A percentile compares a stretch with the other conserved stretches of the same genome.
These are phyloP conservation scores for Pseudogymnoascus sp. DNA, from an alignment of 2,329 filamentous ascomycete genomes.

Conservation along the genomic window DNA sequence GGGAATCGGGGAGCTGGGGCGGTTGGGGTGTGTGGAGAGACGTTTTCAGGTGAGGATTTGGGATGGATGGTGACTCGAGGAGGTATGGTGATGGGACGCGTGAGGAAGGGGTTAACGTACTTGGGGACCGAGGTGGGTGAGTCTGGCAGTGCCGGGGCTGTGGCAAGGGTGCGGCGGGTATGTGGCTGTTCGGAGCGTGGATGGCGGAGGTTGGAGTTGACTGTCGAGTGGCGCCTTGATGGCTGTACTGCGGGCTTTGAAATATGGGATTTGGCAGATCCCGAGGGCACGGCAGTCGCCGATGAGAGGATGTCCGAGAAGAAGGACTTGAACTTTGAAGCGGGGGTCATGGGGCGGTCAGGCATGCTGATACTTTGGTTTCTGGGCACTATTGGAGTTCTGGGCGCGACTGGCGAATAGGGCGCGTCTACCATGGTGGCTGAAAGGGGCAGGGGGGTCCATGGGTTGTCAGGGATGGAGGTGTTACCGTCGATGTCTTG, in stretches of 20 bases:
- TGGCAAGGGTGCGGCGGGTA: background rate
- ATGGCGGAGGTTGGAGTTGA: background rate
- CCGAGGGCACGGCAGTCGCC: background rate
- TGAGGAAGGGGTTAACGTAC: conserved; percentile 5
- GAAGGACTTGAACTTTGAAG: background rate
- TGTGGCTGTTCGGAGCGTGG: background rate
- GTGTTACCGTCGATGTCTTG: background rate
- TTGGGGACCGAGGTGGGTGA: background rate
- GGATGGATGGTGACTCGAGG: background rate
- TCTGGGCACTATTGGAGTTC: background rate
- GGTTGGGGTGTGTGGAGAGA: background rate
- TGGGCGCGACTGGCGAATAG: background rate
- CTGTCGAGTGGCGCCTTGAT: background rate
- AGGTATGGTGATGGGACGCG: background rate
- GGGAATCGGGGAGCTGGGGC: background rate
- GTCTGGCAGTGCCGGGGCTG: background rate
- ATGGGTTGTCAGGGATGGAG: background rate
- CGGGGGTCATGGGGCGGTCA: background rate
- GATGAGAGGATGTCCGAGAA: background rate
- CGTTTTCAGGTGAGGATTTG: background rate
- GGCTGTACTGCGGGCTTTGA: background rate
- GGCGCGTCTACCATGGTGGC: background rate
- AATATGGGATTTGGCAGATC: background rate
- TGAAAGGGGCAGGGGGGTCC: background rate
- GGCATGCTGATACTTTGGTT: background rate